A percentile compares a stretch with the other conserved stretches of the same genome.
Evolutionary conservation across 176 grass and related monocot species (phyloP).

Genomic region (Carex parvula): DNA sequence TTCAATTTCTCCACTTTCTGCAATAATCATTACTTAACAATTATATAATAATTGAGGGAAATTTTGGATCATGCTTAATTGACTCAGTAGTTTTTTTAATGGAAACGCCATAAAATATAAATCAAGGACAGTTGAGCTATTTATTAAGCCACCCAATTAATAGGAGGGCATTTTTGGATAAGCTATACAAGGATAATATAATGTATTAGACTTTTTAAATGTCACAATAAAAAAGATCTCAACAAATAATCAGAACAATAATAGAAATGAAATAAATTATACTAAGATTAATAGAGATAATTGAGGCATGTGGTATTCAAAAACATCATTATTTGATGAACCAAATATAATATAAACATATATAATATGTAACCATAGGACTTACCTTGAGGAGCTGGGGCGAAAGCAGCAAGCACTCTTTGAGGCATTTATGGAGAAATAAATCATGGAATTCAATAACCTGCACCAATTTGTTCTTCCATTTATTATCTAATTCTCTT

Average conservation of each 20-base stretch:
- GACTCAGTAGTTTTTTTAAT: neutral
- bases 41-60: conserved; percentile 1
- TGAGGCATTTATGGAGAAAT: conserved; percentile 96
- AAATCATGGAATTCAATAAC: conserved; percentile 95
- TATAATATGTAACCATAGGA: conserved; percentile 10
- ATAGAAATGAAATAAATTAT: conserved; percentile 4
- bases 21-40: neutral
- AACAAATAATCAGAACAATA: neutral
- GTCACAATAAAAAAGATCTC: neutral
- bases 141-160: neutral
- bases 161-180: neutral
- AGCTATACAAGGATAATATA: neutral
- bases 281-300: neutral
- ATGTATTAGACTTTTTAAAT: neutral
- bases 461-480: conserved; percentile 47
- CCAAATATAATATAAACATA: neutral
- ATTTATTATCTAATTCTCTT: conserved; percentile 18
- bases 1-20: conserved; percentile 97
- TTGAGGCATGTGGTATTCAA: neutral
- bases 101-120: neutral
- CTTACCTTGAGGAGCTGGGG: conserved; percentile 78
- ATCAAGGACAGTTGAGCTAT: neutral
- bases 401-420: conserved; percentile 92
- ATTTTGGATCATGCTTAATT: neutral
- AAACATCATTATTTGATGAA: neutral